Percentiles rank a stretch among this genome's conserved stretches.
Conservation (phyloP, 2,329 filamentous ascomycete genomes). For the Xylaria sp. region DNA sequence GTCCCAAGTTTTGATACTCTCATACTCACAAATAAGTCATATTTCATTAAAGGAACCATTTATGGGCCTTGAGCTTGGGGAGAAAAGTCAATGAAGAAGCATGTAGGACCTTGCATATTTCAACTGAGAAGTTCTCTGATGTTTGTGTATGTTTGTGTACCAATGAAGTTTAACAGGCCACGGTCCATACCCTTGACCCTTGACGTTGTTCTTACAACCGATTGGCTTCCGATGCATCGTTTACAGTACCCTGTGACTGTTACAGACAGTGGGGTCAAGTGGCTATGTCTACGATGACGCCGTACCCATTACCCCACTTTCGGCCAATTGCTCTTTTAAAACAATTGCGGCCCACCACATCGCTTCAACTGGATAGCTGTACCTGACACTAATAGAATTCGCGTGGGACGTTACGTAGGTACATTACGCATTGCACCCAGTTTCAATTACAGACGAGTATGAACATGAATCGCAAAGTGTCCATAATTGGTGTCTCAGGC, state of each 20-base stretch:
- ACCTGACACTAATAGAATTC: slow-evolving; percentile 9
- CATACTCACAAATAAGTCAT: background rate
- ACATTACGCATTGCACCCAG: slow-evolving; percentile 5
- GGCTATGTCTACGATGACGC: slow-evolving; percentile 20
- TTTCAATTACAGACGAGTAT: background rate
- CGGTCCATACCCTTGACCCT: background rate
- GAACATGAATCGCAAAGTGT: slow-evolving; percentile 5
- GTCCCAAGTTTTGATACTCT: background rate
- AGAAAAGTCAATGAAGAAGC: too few relatives aligned
- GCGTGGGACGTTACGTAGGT: slow-evolving; percentile 4
- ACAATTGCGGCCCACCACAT: slow-evolving; percentile 1
- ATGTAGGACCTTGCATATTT: too few relatives aligned
- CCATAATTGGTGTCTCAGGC: slow-evolving; percentile 3
- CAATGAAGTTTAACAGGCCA: background rate
- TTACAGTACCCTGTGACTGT: background rate
- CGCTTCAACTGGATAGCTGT: background rate
- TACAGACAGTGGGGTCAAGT: slow-evolving; percentile 2
- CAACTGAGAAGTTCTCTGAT: too few relatives aligned
- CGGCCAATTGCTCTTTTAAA: slow-evolving; percentile 2
- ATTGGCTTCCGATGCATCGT: slow-evolving; percentile 17
- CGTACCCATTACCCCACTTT: slow-evolving; percentile 3
- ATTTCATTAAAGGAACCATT: background rate
- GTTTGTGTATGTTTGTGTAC: too few relatives aligned
- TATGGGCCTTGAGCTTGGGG: too few relatives aligned
- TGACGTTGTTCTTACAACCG: background rate